A percentile compares a stretch with the other conserved stretches of the same genome.
Conservation (phyloP, 495 filamentous ascomycete genomes). For the Oidiodendron maius region DNA sequence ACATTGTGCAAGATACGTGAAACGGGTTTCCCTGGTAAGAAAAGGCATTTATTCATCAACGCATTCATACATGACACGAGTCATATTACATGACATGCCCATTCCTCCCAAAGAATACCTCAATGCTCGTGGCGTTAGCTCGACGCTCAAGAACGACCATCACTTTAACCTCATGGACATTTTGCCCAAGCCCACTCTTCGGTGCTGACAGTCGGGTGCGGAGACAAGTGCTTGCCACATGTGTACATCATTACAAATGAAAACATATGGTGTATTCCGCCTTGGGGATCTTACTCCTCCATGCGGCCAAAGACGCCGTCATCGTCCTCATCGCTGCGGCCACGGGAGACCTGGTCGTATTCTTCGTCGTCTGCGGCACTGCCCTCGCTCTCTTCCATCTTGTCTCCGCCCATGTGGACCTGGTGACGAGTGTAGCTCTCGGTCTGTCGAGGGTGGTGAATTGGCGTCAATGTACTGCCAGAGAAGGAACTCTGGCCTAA, state of each 20-base stretch:
- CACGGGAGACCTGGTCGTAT: constrained; percentile 55
- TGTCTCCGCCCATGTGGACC: constrained; percentile 42
- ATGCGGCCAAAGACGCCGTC: constrained; percentile 93
- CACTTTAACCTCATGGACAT: constrained; percentile 57
- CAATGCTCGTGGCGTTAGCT: constrained; percentile 35
- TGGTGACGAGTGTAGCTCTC: constrained; percentile 32
- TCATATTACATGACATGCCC: constrained; percentile 20
- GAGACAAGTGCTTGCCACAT: constrained; percentile 32
- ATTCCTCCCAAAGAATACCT: constrained; percentile 9
- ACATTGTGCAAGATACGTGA: too few species aligned
- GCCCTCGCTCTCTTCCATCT: constrained; percentile 62
- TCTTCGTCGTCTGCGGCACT: constrained; percentile 75
- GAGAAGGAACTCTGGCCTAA: constrained; percentile 41
- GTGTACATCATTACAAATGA: constrained; percentile 21
- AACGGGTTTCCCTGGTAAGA: not conserved
- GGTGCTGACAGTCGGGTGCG: constrained; percentile 52
- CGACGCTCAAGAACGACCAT: constrained; percentile 51
- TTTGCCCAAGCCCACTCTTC: constrained; percentile 40
- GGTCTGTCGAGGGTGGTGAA: constrained; percentile 24
- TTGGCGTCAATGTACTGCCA: constrained; percentile 24
- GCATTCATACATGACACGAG: constrained; percentile 14
- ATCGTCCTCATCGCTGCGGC: constrained; percentile 80
- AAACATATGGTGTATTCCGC: constrained; percentile 12
- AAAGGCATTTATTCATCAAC: constrained; percentile 8
- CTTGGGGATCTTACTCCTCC: constrained; percentile 61